These are phyloP conservation scores for Cicer arietinum DNA, from an alignment of 306 rosid genomes.

Conservation along the genomic window DNA sequence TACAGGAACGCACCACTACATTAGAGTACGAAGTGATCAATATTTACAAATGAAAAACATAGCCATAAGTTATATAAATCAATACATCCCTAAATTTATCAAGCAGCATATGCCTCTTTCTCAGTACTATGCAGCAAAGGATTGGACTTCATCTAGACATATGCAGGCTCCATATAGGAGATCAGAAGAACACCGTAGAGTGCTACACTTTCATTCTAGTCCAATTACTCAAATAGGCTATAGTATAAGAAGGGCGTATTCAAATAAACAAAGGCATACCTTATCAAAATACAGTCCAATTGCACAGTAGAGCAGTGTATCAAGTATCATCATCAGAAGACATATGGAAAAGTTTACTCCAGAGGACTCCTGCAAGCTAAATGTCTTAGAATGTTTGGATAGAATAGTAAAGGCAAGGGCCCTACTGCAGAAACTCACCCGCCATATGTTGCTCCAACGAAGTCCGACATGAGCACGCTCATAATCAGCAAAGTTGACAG, in stretches of 20 bases:
- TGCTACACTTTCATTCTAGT: slow-evolving; percentile 20
- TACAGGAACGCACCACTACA: slow-evolving; percentile 25
- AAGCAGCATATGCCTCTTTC: slow-evolving; percentile 30
- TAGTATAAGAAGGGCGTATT: slow-evolving; percentile 18
- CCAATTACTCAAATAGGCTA: neutral
- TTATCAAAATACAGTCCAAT: slow-evolving; percentile 92
- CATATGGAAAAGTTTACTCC: slow-evolving; percentile 89
- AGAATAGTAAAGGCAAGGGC: slow-evolving; percentile 21
- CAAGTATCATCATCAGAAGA: slow-evolving; percentile 89
- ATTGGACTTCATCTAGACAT: slow-evolving; percentile 5
- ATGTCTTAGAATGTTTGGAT: slow-evolving; percentile 38
- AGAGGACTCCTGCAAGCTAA: slow-evolving; percentile 75
- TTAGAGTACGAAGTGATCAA: slow-evolving; percentile 6
- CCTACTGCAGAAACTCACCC: slow-evolving; percentile 54
- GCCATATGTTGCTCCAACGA: slow-evolving; percentile 97
- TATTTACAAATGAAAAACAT: slow-evolving; percentile 1
- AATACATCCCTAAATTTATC: slow-evolving; percentile 26
- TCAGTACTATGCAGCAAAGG: slow-evolving; percentile 1
- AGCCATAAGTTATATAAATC: neutral
- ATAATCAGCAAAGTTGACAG: slow-evolving; percentile 93
- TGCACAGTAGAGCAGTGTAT: slow-evolving; percentile 78
- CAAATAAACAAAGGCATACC: slow-evolving; percentile 55
- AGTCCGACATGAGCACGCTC: slow-evolving; percentile 99
- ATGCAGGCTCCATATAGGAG: slow-evolving; percentile 27
- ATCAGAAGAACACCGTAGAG: neutral